phyloP scores from a whole-genome alignment of 2,329 filamentous ascomycete genomes.

The Aspergillus pseudoglaucus region DNA sequence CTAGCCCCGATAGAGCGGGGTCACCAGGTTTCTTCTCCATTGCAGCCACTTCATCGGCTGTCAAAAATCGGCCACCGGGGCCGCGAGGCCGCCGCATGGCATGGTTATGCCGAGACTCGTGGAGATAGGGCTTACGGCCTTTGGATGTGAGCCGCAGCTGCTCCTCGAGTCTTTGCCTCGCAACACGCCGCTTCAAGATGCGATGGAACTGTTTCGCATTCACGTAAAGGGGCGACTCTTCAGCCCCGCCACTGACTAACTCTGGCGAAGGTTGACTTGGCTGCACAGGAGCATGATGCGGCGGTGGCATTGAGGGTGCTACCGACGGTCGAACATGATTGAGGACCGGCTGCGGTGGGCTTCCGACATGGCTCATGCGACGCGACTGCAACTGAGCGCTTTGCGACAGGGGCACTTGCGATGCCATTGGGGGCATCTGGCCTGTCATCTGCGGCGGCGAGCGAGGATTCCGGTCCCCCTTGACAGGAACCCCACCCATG shows the following conservation, averaged over 20 bases:
- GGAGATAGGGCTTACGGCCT: constrained; percentile 91
- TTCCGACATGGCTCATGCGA: constrained; percentile 69
- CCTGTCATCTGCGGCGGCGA: constrained; percentile 67
- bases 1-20: constrained; percentile 29
- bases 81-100: constrained; percentile 93
- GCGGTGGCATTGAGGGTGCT: constrained; percentile 44
- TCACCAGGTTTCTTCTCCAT: constrained; percentile 64
- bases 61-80: constrained; percentile 90
- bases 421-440: constrained; percentile 46
- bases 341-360: constrained; percentile 71
- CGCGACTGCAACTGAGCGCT: constrained; percentile 57
- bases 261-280: constrained; percentile 72
- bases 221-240: constrained; percentile 93
- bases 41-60: constrained; percentile 87
- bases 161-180: constrained; percentile 88
- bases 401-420: constrained; percentile 45
- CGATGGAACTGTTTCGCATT: constrained; percentile 99
- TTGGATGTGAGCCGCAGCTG: constrained; percentile 87
- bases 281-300: constrained; percentile 54
- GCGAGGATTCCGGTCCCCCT: constrained; percentile 67
- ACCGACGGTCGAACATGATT: constrained; percentile 56
- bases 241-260: constrained; percentile 62
- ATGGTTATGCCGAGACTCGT: constrained; percentile 96
- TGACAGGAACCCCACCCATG: constrained; percentile 61
- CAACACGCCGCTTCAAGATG: constrained; percentile 88